phyloP scores from a whole-genome alignment of 2,329 filamentous ascomycete species.

The Acephala macrosclerotiorum region DNA sequence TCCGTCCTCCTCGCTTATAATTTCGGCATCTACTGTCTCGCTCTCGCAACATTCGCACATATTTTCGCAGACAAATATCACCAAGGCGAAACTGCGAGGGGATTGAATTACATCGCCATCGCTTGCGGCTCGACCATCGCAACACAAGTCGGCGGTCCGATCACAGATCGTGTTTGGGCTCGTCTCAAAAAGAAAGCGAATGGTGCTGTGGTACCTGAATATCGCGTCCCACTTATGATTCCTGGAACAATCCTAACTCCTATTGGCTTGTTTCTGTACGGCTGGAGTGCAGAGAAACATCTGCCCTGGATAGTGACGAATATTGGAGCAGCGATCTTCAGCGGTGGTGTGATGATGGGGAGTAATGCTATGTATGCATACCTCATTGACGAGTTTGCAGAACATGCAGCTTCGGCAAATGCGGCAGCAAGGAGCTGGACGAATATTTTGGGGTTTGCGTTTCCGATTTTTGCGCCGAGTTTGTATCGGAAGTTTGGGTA shows the following conservation, averaged over 20 bases:
- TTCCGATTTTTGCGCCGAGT: slow-evolving; percentile 45
- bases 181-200: slow-evolving; percentile 42
- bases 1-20: slow-evolving; percentile 56
- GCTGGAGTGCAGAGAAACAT: slow-evolving; percentile 59
- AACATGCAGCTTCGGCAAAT: slow-evolving; percentile 46
- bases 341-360: slow-evolving; percentile 49
- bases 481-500: slow-evolving; percentile 45
- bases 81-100: slow-evolving; percentile 60
- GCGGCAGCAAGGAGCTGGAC: slow-evolving; percentile 41
- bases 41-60: slow-evolving; percentile 63
- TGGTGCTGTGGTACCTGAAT: slow-evolving; percentile 69
- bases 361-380: slow-evolving; percentile 48
- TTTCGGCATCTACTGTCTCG: slow-evolving; percentile 60
- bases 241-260: slow-evolving; percentile 61
- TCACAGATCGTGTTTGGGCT: slow-evolving; percentile 36
- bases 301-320: slow-evolving; percentile 62
- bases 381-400: slow-evolving; percentile 55
- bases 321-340: slow-evolving; percentile 57
- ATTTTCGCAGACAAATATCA: slow-evolving; percentile 63
- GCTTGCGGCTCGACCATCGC: slow-evolving; percentile 44
- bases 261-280: slow-evolving; percentile 61
- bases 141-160: slow-evolving; percentile 50
- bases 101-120: slow-evolving; percentile 58
- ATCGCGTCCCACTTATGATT: slow-evolving; percentile 64
- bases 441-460: slow-evolving; percentile 35